Base-by-base conservation (phyloP, 164 flowering plant genomes). In the Litsea cubeba region DNA sequence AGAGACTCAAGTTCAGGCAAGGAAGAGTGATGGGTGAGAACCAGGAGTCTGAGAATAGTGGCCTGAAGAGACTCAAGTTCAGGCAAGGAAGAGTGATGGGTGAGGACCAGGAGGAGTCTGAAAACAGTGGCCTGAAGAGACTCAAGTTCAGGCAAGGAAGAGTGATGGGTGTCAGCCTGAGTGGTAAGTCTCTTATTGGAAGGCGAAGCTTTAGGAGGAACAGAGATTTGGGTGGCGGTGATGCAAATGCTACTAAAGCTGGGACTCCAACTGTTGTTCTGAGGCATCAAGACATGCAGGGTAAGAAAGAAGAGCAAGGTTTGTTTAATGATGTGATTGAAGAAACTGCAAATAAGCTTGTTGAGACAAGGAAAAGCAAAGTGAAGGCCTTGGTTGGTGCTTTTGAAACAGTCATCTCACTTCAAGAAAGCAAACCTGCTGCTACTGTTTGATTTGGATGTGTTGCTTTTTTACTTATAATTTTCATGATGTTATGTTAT, bases 311-410 rank as follows among this genome's bases (percentile, higher is more conserved):
- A 67, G 86, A 82, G 1, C 84, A 81, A 62, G 89, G 78, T 28
- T 79, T 90, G 76, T 80, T 88, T 5, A 94, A 93, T 77, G 87
- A 87, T 66, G 95, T 93, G n/a, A 93, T 93, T 69, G 93, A 92
- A 79, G 95, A 90, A 80, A 92, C 94, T 7, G 98, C 95, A 1
- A 92, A 89, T 80, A 94, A 90, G 84, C 94, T 94, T 14, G 98
- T 82, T 1, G 88, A 84, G 77, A 87, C 87, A 46, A 85, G 93
- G 86, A 94, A 89, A 80, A 94, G 97, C 65, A 94, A 90, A 84
- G 98, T 94, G 24, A 90, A 94, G 85, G 97, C 98, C 26, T 80
- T 94, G 82, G 98, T 93, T 40, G 95, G 98, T 73, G 98, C 98
- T 66, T 92, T 93, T 77, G 98, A 93, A 80, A 87, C 95, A 0